Evolutionary conservation across 495 filamentous ascomycete species (phyloP).

Genomic region (Hypoxylon trugodes): DNA sequence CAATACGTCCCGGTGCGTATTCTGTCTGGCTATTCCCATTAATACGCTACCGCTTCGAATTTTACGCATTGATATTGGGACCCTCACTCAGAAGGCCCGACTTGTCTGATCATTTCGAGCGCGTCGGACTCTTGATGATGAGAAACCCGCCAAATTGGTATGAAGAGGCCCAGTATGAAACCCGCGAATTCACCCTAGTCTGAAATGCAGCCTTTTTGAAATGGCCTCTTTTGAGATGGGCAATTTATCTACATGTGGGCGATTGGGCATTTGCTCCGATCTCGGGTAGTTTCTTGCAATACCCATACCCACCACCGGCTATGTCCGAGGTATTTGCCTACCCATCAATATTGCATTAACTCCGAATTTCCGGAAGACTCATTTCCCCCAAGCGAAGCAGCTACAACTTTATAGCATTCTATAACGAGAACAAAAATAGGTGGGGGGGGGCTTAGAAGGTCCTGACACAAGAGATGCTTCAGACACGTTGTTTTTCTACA

Average conservation of each 20-base stretch:
- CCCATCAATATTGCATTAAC: too few species aligned
- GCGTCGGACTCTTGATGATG: too few species aligned
- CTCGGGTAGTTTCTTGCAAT: not conserved
- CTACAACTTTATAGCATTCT: not conserved
- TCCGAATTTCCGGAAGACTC: too few species aligned
- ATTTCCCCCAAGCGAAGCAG: not conserved
- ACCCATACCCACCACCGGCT: too few species aligned
- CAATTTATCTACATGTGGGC: not conserved
- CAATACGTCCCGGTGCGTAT: not conserved
- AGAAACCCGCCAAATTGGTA: not conserved
- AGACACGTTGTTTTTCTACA: too few species aligned
- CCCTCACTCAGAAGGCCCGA: not conserved
- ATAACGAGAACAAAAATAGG: too few species aligned
- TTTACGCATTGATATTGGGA: not conserved
- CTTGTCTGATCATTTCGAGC: slow-evolving; percentile 4
- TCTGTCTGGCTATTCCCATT: not conserved
- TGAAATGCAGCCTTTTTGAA: too few species aligned
- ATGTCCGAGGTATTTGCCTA: too few species aligned
- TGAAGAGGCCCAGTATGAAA: not conserved
- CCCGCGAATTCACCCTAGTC: not conserved
- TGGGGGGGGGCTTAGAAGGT: too few species aligned
- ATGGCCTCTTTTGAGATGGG: too few species aligned
- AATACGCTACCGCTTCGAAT: not conserved
- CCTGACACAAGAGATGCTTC: not conserved
- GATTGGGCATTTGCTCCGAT: not conserved